Base-by-base conservation (phyloP, 768 basidiomycete species). In the Sporobolomyces roseus region DNA sequence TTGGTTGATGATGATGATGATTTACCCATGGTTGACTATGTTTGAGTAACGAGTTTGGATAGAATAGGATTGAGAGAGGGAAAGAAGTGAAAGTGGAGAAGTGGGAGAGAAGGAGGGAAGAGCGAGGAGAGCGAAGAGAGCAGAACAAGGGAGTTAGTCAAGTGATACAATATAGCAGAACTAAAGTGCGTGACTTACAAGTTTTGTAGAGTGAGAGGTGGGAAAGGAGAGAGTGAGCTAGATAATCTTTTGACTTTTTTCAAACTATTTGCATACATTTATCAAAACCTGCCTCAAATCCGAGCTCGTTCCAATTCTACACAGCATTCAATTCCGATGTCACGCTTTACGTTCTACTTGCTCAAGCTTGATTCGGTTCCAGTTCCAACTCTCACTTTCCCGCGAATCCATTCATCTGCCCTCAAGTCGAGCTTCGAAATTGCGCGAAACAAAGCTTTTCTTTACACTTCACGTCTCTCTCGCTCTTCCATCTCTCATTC, bases 1-100 rank as follows among this genome's bases (percentile, higher is more conserved):
- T 73, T 73, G 48, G 63, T n/a, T 71, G 70, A 68, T n/a, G 50
- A n/a, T n/a, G 49, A 14, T 17, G 69, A 66, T 48, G 58, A 60
- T 69, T 71, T 75, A 54, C 53, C 55, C 67, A 61, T 69, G 52
- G 36, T 41, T 2, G 49, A 32, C 12, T 25, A 23, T 13, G 33
- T 23, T 2, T 38, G 35, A 23, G 45, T 46, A 48, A 61, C 2
- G 33, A 41, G 53, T 27, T n/a, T n/a, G 45, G 45, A 23, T 23
- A 46, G 45, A 46, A 21, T 13, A 21, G 54, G 33, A 21, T 25
- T 13, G 55, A 33, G 52, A 17, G 53, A 36, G n/a, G 33, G 53
- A 55, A 32, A 35, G 33, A 2, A n/a, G n/a, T n/a, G n/a, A 23
- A 25, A 45, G 54, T 65, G 59, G 35, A 60, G 55, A 29, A 41